phyloP scores from a whole-genome alignment of 176 grass and related monocot species.

The Triticum urartu region DNA sequence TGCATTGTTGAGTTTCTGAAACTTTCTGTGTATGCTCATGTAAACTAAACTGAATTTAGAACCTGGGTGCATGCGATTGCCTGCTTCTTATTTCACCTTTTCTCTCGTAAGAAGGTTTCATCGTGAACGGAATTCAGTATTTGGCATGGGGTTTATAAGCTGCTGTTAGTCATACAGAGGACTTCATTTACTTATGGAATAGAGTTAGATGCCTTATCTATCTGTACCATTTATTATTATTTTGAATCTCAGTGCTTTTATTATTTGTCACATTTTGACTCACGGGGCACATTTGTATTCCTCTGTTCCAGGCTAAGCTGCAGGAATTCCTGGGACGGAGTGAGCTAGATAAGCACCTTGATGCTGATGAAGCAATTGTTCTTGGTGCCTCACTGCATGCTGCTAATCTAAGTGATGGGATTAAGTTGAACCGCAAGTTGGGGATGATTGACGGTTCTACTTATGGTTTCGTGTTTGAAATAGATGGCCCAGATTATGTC shows the following conservation, averaged over 20 bases:
- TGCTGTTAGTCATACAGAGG: neutral
- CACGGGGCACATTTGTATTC: slow-evolving; percentile 12
- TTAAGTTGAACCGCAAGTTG: slow-evolving; percentile 96
- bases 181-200: neutral
- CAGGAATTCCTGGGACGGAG: slow-evolving; percentile 89
- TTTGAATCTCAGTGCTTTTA: slow-evolving; percentile 1
- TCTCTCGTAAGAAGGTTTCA: neutral
- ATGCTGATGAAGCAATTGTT: slow-evolving; percentile 99
- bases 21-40: neutral
- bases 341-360: slow-evolving; percentile 84
- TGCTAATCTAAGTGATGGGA: slow-evolving; percentile 98
- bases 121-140: neutral
- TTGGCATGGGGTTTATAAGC: neutral
- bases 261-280: neutral
- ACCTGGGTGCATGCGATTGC: neutral
- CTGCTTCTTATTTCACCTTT: neutral
- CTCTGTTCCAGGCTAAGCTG: slow-evolving; percentile 68
- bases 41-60: neutral
- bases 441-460: slow-evolving; percentile 97
- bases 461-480: slow-evolving; percentile 83
- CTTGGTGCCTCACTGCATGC: slow-evolving; percentile 93
- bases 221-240: neutral
- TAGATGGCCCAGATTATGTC: slow-evolving; percentile 66
- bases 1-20: neutral
- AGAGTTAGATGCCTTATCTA: neutral